Percentiles rank a stretch among this genome's conserved stretches.
Conservation (phyloP, 768 basidiomycete species). For the Suillus plorans region DNA sequence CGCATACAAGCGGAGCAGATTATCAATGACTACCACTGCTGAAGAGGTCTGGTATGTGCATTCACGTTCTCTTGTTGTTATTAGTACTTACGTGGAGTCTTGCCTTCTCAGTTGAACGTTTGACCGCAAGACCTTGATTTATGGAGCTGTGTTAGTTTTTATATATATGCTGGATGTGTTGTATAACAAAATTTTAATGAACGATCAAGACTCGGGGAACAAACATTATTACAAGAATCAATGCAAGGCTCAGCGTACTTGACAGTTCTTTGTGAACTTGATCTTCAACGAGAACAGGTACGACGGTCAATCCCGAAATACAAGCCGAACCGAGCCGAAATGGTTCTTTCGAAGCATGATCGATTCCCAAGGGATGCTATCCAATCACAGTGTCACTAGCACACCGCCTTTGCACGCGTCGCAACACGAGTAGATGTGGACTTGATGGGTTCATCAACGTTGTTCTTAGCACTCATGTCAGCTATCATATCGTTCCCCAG, state of each 20-base stretch:
- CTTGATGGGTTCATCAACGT: conserved; percentile 11
- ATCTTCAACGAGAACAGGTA: neutral
- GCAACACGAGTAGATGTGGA: conserved; percentile 16
- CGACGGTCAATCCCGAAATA: neutral
- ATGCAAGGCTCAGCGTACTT: neutral
- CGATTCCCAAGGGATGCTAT: neutral
- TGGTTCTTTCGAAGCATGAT: neutral
- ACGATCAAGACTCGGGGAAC: no score
- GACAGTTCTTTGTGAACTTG: neutral
- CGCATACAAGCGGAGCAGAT: conserved; percentile 51
- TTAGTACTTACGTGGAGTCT: conserved; percentile 4
- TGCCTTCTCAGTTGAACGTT: neutral
- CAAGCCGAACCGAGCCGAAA: neutral
- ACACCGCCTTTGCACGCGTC: conserved; percentile 29
- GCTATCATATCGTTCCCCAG: neutral
- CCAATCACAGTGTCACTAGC: conserved; percentile 25
- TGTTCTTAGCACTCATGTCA: neutral
- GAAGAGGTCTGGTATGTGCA: conserved; percentile 33
- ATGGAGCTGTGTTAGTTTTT: neutral
- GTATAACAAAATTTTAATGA: conserved; percentile 2
- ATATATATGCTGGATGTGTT: neutral
- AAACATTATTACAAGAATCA: neutral
- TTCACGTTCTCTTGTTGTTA: neutral
- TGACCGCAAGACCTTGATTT: neutral
- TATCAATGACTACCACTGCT: conserved; percentile 50